phyloP scores from a whole-genome alignment of 1,139 yeast genomes.

The Suhomyces guaymorum region DNA sequence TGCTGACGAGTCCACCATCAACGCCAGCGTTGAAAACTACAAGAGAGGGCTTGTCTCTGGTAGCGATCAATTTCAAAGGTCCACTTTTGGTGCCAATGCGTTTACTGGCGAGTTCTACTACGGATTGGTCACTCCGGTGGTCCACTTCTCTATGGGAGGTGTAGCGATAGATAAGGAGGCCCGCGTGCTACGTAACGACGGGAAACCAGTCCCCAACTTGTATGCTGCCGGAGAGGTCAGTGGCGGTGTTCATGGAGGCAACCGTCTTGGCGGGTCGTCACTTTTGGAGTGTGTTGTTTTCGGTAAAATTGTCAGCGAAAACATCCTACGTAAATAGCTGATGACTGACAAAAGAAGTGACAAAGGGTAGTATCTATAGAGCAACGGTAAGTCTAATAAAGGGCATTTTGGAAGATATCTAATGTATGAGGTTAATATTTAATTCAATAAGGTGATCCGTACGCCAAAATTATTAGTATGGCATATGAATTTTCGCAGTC shows the following conservation, averaged over 20 bases:
- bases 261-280: slow-evolving; percentile 41
- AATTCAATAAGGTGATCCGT: too few species aligned
- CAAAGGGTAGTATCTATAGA: too few species aligned
- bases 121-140: slow-evolving; percentile 41
- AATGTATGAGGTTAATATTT: too few species aligned
- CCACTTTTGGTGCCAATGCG: slow-evolving; percentile 19
- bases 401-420: too few species aligned
- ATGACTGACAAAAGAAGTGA: too few species aligned
- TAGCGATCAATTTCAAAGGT: slow-evolving; percentile 24
- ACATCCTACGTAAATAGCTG: too few species aligned
- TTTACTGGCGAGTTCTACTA: slow-evolving; percentile 21
- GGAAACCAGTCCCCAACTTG: slow-evolving; percentile 23
- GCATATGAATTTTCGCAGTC: too few species aligned
- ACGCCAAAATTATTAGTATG: too few species aligned
- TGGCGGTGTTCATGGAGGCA: slow-evolving; percentile 43
- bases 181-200: slow-evolving; percentile 25
- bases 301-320: slow-evolving; percentile 27
- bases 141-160: slow-evolving; percentile 46
- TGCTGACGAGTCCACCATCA: slow-evolving; percentile 9
- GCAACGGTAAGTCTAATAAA: too few species aligned
- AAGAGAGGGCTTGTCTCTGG: slow-evolving; percentile 13
- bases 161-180: slow-evolving; percentile 30
- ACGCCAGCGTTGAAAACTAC: slow-evolving; percentile 18
- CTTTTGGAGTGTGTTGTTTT: slow-evolving; percentile 43
- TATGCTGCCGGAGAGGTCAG: slow-evolving; percentile 43